Base-by-base conservation (phyloP, 129 eudicot genomes). In the Solidago caesia region DNA sequence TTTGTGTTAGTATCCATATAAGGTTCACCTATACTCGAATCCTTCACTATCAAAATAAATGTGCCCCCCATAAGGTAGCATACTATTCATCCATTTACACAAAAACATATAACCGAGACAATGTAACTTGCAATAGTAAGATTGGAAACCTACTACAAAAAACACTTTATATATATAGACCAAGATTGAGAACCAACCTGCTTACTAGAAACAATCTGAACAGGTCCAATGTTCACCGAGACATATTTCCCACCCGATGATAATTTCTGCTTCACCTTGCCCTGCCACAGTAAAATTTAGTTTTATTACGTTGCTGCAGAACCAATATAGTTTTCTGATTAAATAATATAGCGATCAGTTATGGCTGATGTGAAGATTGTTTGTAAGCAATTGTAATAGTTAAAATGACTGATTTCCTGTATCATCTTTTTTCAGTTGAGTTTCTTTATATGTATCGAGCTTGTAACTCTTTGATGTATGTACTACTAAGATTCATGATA, bases 171-270 rank as follows among this genome's bases (percentile, higher is more conserved):
- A 6, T 9, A 79, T 4, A 33, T 56, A 6, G 39, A 78, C 48
- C 8, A 68, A 75, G 79, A 77, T 44, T 58, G 70, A 44, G 65
- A 63, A 27, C 56, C 5, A 48, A 93, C 98, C 98, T 94, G 98
- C 75, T 94, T 93, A 65, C 93, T 91, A 52, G 98, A 94, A 82
- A 73, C 81, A 62, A 94, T 96, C 73, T 78, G 93, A 75, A 94
- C 93, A 51, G 98, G 98, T 75, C 98, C 98, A 33, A 94, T 94
- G 72, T 94, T 94, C 9, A 94, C 98, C 0, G 98, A 94, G 4
- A 94, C 89, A 73, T 94, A 94, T 82, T 94, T 94, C 60, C 98
- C 98, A 58, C 98, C 90, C 0, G 98, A 90, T 45, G 98, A 94
- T 55, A 90, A 33, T 77, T 91, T 94, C 76, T 87, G 96, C 86